Evolutionary conservation across 2,329 filamentous ascomycete species (phyloP), one percentile per base, ranked within the genome.

Genomic region (Curvularia lunata): DNA sequence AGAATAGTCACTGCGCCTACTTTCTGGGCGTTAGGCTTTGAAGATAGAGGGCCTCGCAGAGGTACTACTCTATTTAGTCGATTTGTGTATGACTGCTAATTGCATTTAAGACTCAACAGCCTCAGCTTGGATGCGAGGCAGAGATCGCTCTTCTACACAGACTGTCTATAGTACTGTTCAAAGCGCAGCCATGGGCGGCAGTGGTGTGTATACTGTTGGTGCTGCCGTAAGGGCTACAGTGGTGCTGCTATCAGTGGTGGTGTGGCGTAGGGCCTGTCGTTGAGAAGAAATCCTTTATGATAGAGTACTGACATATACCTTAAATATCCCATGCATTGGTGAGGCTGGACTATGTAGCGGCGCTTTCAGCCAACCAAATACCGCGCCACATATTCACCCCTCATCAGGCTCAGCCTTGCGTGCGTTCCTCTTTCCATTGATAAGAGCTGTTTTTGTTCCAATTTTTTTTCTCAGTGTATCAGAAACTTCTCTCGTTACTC

Each of bases 281-380:
- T 25, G 21, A 38, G 34, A 34, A 28, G 7, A 30, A 21, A 10
- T 4, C 28, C 27, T 32, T 47, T 21, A 19, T 30, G 18, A 32
- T 18, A 49, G 47, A 40, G 34, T 7, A 37, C 5, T 27, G 13
- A 7, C 7, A 6, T 49, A 28, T 28, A 7, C 13, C 19, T 21
- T 12, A n/a, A 28, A 12, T 9, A 18, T n/a, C 8, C 2, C 34
- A 37, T 19, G 32, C 23, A 21, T 13, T 49, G 21, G 32, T 18
- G 38, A 52, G 41, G 50, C 41, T 52, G 50, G 38, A 38, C 3
- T 4, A 38, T 28, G 13, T 47, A 23, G 28, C 38, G 19, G 37
- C 13, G 25, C 6, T 53, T 8, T 10, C 28, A 48, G 10, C 55
- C 55, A 57, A 57, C 50, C 38, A 57, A 45, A 38, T 49, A 27